These are phyloP conservation scores for Berkeleyomyces basicola DNA, from an alignment of 2,329 filamentous ascomycete genomes.

Conservation along the genomic window DNA sequence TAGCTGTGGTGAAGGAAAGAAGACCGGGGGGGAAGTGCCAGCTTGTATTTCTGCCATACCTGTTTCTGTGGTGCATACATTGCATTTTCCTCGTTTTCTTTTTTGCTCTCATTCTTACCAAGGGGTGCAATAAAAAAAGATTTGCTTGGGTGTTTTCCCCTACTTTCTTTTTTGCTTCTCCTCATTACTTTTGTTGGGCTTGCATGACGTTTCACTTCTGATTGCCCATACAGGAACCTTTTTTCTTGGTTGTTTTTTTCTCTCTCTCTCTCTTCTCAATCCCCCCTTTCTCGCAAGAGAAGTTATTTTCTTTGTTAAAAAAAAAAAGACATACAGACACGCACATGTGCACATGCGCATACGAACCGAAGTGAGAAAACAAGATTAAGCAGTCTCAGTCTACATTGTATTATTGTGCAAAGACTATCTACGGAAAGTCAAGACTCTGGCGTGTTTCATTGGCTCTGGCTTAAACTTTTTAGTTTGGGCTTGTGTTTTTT, in stretches of 20 bases:
- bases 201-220: neutral
- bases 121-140: neutral
- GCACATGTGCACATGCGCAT: too few species aligned
- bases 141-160: neutral
- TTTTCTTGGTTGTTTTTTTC: neutral
- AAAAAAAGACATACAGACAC: neutral
- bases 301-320: constrained; percentile 3
- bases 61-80: neutral
- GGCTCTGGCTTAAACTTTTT: neutral
- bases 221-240: neutral
- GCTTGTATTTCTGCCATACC: neutral
- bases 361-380: neutral
- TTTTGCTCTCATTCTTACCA: neutral
- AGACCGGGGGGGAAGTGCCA: neutral
- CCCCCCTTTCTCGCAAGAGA: neutral
- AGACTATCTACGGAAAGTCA: neutral
- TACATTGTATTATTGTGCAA: neutral
- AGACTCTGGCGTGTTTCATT: neutral
- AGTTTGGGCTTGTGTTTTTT: neutral
- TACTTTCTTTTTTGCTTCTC: neutral
- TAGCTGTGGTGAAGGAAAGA: neutral
- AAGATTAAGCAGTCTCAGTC: neutral
- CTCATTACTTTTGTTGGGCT: neutral
- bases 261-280: constrained; percentile 1
- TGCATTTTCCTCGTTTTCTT: neutral